Percentiles rank a stretch among this genome's conserved stretches.
Conservation (phyloP, 2,329 filamentous ascomycete species). For the Trichoderma simmonsii region DNA sequence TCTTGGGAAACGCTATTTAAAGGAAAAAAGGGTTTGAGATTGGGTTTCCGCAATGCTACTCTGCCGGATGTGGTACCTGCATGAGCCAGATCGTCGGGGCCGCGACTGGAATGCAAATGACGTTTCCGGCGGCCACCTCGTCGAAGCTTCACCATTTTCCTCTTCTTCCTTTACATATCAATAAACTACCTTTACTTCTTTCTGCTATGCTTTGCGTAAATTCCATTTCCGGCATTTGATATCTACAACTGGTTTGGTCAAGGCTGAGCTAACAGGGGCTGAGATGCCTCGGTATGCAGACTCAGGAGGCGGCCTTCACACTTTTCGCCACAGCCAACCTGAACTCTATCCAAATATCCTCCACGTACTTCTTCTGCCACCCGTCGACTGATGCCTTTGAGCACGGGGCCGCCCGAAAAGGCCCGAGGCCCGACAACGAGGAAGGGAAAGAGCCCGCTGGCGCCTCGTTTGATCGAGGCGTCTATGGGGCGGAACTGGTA, state of each 20-base stretch:
- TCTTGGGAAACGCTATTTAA: neutral
- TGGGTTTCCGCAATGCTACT: neutral
- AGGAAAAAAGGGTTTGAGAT: neutral
- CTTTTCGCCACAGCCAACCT: neutral
- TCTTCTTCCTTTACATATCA: neutral
- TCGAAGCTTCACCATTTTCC: neutral
- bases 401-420: conserved; percentile 17
- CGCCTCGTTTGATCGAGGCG: neutral
- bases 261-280: neutral
- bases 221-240: neutral
- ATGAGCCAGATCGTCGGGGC: neutral
- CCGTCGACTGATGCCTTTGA: neutral
- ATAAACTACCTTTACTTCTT: neutral
- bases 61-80: neutral
- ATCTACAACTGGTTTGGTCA: neutral
- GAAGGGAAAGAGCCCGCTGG: neutral
- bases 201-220: neutral
- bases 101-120: conserved; percentile 6
- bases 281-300: neutral
- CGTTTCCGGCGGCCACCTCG: neutral
- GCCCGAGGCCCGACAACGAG: conserved; percentile 13
- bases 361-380: neutral
- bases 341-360: neutral
- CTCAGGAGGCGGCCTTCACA: neutral
- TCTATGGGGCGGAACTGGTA: neutral